These are phyloP conservation scores for Hortaea werneckii DNA, from an alignment of 2,329 filamentous ascomycete species.

Conservation along the genomic window DNA sequence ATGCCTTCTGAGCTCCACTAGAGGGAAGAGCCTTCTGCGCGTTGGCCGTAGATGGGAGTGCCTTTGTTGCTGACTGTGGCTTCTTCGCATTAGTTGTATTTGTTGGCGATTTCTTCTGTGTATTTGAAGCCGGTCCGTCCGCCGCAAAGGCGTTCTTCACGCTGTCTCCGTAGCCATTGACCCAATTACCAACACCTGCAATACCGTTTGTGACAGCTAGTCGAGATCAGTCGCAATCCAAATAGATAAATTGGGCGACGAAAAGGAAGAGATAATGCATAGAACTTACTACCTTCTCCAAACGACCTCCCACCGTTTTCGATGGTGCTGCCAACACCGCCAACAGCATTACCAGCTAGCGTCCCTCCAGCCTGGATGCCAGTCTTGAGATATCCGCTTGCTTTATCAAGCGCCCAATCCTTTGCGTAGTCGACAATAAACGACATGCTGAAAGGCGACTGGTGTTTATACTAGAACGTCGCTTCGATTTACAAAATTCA, in stretches of 20 bases:
- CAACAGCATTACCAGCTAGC: conserved; percentile 29
- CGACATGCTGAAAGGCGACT: conserved; percentile 7
- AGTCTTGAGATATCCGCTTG: conserved; percentile 21
- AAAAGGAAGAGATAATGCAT: not conserved
- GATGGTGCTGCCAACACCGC: conserved; percentile 24
- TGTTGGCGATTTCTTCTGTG: conserved; percentile 8
- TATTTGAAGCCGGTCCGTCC: conserved; percentile 15
- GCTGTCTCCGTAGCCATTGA: conserved; percentile 26
- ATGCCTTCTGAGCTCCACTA: not conserved
- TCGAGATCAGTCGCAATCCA: not conserved
- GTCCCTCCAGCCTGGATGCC: conserved; percentile 28
- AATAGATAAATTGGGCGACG: not conserved
- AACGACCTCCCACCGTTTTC: conserved; percentile 24
- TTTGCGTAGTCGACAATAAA: conserved; percentile 22
- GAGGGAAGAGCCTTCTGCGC: conserved; percentile 3
- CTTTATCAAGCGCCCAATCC: conserved; percentile 24
- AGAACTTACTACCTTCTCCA: conserved; percentile 22
- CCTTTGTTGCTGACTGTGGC: not conserved
- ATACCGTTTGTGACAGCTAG: conserved; percentile 26
- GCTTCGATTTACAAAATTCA: no score
- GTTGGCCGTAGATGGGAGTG: not conserved
- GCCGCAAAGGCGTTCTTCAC: conserved; percentile 23
- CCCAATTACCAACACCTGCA: conserved; percentile 22
- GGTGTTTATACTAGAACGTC: not conserved
- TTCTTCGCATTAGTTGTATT: conserved; percentile 9